phyloP scores from a whole-genome alignment of 305 asterid genomes.

The Fraxinus latifolia region DNA sequence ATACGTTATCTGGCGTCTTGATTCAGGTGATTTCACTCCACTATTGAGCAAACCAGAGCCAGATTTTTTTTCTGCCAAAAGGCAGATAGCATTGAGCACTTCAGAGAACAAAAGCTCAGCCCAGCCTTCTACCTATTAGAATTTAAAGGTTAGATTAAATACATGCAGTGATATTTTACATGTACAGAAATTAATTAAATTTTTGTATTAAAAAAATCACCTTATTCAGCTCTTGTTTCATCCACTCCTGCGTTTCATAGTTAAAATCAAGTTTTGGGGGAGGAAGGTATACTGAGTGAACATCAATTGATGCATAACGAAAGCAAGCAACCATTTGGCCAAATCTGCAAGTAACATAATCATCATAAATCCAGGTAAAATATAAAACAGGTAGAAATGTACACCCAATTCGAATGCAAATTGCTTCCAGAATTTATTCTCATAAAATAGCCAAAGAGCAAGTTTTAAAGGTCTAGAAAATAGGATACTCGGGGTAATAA shows the following conservation, averaged over 20 bases:
- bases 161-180: slow-evolving; percentile 20
- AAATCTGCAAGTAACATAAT: slow-evolving; percentile 50
- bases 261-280: slow-evolving; percentile 80
- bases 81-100: slow-evolving; percentile 59
- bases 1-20: slow-evolving; percentile 57
- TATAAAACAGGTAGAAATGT: slow-evolving; percentile 3
- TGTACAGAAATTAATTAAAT: slow-evolving; percentile 9
- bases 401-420: not conserved
- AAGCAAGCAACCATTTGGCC: slow-evolving; percentile 99
- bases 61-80: slow-evolving; percentile 43
- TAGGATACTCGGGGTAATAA: slow-evolving; percentile 9
- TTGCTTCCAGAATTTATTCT: slow-evolving; percentile 4
- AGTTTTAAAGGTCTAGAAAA: slow-evolving; percentile 3
- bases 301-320: slow-evolving; percentile 93
- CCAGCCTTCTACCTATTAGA: slow-evolving; percentile 62
- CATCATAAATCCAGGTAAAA: slow-evolving; percentile 22
- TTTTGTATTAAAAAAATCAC: slow-evolving; percentile 29
- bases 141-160: slow-evolving; percentile 20
- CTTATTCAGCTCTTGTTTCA: slow-evolving; percentile 68
- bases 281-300: slow-evolving; percentile 90
- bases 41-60: slow-evolving; percentile 28
- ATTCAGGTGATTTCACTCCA: slow-evolving; percentile 37
- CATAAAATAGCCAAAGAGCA: slow-evolving; percentile 4
- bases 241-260: slow-evolving; percentile 79
- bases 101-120: slow-evolving; percentile 88